Percentiles rank a stretch among this genome's conserved stretches.
These are phyloP conservation scores for Neurospora discreta DNA, from an alignment of 495 filamentous ascomycete genomes.

Conservation along the genomic window DNA sequence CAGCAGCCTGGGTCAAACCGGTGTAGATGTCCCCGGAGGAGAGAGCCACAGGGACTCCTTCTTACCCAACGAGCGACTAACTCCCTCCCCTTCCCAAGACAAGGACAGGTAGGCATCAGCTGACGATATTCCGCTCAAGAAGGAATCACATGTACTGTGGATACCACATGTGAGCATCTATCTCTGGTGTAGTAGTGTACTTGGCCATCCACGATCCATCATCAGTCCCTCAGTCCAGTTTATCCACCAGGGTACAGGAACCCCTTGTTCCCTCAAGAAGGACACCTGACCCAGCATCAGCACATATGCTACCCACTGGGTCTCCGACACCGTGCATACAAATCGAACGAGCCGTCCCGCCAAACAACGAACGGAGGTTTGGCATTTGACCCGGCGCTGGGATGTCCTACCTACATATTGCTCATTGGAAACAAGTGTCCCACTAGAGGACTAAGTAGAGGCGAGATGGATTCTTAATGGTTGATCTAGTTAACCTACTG, in stretches of 20 bases:
- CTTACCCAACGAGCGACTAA: not conserved
- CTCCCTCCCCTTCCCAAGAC: not conserved
- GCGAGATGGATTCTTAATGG: not conserved
- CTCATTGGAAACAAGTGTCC: not conserved
- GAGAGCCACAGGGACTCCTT: not conserved
- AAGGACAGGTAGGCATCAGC: not conserved
- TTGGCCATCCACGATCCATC: not conserved
- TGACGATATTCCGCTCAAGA: not conserved
- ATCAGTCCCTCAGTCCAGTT: not conserved
- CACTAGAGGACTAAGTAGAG: not conserved
- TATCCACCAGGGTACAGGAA: not conserved
- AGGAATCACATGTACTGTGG: not conserved
- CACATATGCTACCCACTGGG: not conserved
- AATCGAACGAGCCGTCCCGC: not conserved
- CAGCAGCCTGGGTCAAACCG: not conserved
- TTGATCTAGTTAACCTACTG: not conserved
- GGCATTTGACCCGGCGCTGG: not conserved
- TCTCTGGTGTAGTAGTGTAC: not conserved
- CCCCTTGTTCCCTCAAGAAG: not conserved
- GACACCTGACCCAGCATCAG: not conserved
- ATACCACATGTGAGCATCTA: not conserved
- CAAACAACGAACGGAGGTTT: not conserved
- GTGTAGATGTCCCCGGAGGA: not conserved
- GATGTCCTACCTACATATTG: not conserved
- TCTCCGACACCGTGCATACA: not conserved